These are phyloP conservation scores for Puccinia coronata DNA, from an alignment of 1,284 basidiomycete genomes.

Conservation along the genomic window DNA sequence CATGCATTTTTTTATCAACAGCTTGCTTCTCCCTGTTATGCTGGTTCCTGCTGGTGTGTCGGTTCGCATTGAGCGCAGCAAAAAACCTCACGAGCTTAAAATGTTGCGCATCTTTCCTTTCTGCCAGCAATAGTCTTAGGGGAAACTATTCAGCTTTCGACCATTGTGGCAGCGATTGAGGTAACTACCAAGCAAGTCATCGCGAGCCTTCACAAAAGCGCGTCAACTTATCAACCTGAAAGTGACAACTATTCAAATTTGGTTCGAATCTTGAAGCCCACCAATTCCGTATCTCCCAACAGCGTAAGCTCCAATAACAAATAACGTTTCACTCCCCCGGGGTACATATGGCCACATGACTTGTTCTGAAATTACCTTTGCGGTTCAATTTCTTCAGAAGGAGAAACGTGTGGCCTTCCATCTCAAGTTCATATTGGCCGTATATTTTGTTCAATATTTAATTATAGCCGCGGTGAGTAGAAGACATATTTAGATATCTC, in stretches of 20 bases:
- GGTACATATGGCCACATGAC: not conserved
- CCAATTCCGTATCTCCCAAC: too few species aligned
- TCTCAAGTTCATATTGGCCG: not conserved
- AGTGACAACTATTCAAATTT: not conserved
- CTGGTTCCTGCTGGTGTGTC: not conserved
- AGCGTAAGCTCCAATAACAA: not conserved
- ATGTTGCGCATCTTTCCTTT: not conserved
- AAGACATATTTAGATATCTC: too few species aligned
- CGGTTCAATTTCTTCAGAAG: not conserved
- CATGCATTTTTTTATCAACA: not conserved
- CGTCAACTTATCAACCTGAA: not conserved
- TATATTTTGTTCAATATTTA: not conserved
- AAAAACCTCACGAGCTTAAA: not conserved
- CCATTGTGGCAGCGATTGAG: not conserved
- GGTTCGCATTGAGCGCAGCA: not conserved
- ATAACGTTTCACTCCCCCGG: not conserved
- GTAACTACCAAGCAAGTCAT: not conserved
- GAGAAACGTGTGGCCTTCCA: not conserved
- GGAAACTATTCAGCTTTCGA: not conserved
- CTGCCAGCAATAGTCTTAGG: not conserved
- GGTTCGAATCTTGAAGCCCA: not conserved
- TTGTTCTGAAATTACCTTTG: too few species aligned
- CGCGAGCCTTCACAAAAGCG: not conserved
- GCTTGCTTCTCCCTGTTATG: not conserved
- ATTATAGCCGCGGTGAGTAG: not conserved